Conservation (phyloP, 1,284 basidiomycete species). For the Porogramme epimiltina region DNA sequence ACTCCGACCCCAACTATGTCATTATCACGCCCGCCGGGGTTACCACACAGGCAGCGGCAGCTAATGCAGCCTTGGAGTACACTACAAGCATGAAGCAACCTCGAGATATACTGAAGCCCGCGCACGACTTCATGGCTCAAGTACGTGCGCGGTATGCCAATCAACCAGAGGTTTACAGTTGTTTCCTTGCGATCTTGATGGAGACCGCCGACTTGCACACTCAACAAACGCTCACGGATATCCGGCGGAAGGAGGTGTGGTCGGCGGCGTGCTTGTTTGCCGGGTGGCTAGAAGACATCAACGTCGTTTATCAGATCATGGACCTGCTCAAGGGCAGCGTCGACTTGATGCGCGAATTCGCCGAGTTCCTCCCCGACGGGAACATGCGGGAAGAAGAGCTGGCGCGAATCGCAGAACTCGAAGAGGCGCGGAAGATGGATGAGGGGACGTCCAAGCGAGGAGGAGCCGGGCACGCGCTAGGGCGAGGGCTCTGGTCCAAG, state of each 20-base stretch:
- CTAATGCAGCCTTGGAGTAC: slow-evolving; percentile 25
- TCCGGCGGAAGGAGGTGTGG: slow-evolving; percentile 59
- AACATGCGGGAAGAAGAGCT: slow-evolving; percentile 49
- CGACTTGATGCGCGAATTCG: slow-evolving; percentile 90
- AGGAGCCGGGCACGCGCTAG: too few relatives aligned
- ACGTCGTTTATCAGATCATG: slow-evolving; percentile 86
- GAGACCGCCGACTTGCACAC: slow-evolving; percentile 42
- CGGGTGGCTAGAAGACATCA: slow-evolving; percentile 53
- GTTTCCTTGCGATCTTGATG: slow-evolving; percentile 92
- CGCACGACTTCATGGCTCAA: slow-evolving; percentile 95
- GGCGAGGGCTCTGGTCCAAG: too few relatives aligned
- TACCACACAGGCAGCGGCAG: slow-evolving; percentile 36
- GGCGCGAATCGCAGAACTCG: slow-evolving; percentile 26
- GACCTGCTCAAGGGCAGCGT: slow-evolving; percentile 86
- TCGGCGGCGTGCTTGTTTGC: slow-evolving; percentile 40
- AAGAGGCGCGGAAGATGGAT: slow-evolving; percentile 21
- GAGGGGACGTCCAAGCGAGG: too few relatives aligned
- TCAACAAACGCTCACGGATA: slow-evolving; percentile 65
- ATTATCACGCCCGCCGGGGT: slow-evolving; percentile 83
- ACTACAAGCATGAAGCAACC: slow-evolving; percentile 1
- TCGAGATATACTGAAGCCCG: slow-evolving; percentile 53
- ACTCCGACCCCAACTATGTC: slow-evolving; percentile 63
- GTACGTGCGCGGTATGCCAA: slow-evolving; percentile 90
- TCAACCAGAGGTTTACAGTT: slow-evolving; percentile 90
- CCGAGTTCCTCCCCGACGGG: slow-evolving; percentile 86